Conservation (phyloP, 2,329 filamentous ascomycete species). For the Cladosporium sp. region DNA sequence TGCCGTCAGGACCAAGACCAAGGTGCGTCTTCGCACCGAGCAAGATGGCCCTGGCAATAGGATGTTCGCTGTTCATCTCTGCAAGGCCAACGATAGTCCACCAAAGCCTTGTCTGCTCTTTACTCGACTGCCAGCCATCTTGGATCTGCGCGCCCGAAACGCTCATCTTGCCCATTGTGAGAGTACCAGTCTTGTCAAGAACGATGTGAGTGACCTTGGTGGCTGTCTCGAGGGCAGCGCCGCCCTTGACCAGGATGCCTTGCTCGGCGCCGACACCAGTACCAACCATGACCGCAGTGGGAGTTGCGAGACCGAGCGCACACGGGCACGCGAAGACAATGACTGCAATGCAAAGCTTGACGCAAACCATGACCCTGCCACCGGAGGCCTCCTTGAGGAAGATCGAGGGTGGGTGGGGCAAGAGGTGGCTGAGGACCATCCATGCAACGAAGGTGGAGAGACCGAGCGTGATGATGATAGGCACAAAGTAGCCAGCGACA, state of each 20-base stretch:
- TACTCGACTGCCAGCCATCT: slow-evolving; percentile 67
- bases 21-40: slow-evolving; percentile 74
- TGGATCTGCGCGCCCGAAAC: slow-evolving; percentile 73
- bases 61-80: slow-evolving; percentile 94
- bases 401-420: slow-evolving; percentile 82
- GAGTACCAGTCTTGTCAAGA: slow-evolving; percentile 92
- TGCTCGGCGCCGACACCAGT: slow-evolving; percentile 96
- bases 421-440: slow-evolving; percentile 91
- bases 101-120: slow-evolving; percentile 75
- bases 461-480: slow-evolving; percentile 81
- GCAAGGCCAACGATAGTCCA: slow-evolving; percentile 96
- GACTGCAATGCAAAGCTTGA: slow-evolving; percentile 97
- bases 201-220: slow-evolving; percentile 90
- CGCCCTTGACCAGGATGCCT: slow-evolving; percentile 96
- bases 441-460: slow-evolving; percentile 82
- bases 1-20: slow-evolving; percentile 68
- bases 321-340: slow-evolving; percentile 98
- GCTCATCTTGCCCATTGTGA: slow-evolving; percentile 94
- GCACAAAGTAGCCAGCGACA: slow-evolving; percentile 92
- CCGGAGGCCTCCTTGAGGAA: slow-evolving; percentile 80
- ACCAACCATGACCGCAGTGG: slow-evolving; percentile 97
- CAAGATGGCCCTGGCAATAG: slow-evolving; percentile 87
- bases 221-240: slow-evolving; percentile 84
- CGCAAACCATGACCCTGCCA: slow-evolving; percentile 91
- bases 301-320: slow-evolving; percentile 91